Conservation (phyloP, 169 alveolate species). For the Gregarina niphandrodes region DNA sequence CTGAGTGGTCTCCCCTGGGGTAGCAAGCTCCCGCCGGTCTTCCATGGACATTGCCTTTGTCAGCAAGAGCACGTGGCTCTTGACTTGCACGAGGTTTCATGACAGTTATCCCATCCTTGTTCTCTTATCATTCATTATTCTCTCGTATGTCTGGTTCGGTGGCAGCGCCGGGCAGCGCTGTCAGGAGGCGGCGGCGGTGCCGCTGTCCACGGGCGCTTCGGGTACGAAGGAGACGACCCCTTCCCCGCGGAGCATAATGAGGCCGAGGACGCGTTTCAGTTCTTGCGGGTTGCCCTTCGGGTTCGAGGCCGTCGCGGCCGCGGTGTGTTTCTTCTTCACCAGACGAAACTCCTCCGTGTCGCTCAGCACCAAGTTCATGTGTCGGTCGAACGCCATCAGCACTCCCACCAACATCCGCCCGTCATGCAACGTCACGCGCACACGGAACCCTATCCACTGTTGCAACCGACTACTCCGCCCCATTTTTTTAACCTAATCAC, state of each 20-base stretch:
- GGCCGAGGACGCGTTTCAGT: slow-evolving; percentile 77
- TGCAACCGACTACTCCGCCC: slow-evolving; percentile 57
- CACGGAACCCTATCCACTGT: slow-evolving; percentile 79
- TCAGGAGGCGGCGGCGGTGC: slow-evolving; percentile 19
- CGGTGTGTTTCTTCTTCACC: slow-evolving; percentile 26
- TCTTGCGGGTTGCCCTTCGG: slow-evolving; percentile 2
- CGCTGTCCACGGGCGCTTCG: slow-evolving; percentile 77
- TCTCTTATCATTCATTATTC: no score
- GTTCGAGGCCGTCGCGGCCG: slow-evolving; percentile 1
- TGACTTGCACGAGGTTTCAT: no score
- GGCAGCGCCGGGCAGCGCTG: no score
- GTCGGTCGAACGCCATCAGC: slow-evolving; percentile 91
- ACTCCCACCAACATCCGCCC: slow-evolving; percentile 81
- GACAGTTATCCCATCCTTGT: no score
- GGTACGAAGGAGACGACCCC: slow-evolving; percentile 81
- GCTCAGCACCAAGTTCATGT: slow-evolving; percentile 81
- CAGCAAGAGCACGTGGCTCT: no score
- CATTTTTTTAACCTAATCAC: no score
- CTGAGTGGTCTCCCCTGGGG: no score
- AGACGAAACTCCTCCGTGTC: slow-evolving; percentile 90
- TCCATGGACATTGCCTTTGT: no score
- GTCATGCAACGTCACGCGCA: slow-evolving; percentile 73
- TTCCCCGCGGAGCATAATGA: slow-evolving; percentile 86
- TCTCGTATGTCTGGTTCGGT: no score
- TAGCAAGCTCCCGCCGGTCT: no score